These are phyloP conservation scores for Aspergillus sp. DNA, from an alignment of 2,329 filamentous ascomycete species.

Conservation along the genomic window DNA sequence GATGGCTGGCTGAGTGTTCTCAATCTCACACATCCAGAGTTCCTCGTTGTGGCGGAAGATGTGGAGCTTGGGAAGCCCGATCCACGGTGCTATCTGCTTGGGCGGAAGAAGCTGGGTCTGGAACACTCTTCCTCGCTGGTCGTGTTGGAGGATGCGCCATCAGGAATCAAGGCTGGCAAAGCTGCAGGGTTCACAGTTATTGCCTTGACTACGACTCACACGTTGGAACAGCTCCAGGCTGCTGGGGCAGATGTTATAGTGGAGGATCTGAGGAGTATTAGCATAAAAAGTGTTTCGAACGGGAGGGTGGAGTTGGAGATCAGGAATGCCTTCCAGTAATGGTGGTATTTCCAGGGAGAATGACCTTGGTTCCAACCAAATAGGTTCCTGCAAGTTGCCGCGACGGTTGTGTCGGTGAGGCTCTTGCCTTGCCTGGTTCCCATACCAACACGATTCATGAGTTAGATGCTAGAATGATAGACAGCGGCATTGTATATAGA, in stretches of 20 bases:
- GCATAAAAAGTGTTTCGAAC: constrained; percentile 56
- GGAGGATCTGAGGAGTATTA: constrained; percentile 72
- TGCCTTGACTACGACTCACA: constrained; percentile 82
- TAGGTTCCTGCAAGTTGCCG: background rate
- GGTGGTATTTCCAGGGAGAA: background rate
- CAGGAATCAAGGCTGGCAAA: constrained; percentile 79
- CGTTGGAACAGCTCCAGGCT: constrained; percentile 65
- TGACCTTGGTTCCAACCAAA: background rate
- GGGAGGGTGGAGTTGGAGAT: constrained; percentile 69
- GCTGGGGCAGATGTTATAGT: constrained; percentile 90
- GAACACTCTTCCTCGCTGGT: constrained; percentile 57
- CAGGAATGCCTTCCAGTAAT: constrained; percentile 52
- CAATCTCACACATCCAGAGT: constrained; percentile 62
- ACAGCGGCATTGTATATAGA: constrained; percentile 11
- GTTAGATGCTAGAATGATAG: constrained; percentile 9
- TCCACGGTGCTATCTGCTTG: constrained; percentile 70
- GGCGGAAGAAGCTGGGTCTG: constrained; percentile 60
- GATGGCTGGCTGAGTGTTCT: constrained; percentile 71
- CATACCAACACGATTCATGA: background rate
- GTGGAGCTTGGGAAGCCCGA: constrained; percentile 75
- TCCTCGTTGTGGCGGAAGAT: constrained; percentile 73
- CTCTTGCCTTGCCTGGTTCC: background rate
- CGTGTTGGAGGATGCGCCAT: constrained; percentile 86
- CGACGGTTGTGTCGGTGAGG: background rate
- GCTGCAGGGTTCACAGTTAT: constrained; percentile 82